Conservation (phyloP, 441 rosid genomes). For the Populus tomentosa region DNA sequence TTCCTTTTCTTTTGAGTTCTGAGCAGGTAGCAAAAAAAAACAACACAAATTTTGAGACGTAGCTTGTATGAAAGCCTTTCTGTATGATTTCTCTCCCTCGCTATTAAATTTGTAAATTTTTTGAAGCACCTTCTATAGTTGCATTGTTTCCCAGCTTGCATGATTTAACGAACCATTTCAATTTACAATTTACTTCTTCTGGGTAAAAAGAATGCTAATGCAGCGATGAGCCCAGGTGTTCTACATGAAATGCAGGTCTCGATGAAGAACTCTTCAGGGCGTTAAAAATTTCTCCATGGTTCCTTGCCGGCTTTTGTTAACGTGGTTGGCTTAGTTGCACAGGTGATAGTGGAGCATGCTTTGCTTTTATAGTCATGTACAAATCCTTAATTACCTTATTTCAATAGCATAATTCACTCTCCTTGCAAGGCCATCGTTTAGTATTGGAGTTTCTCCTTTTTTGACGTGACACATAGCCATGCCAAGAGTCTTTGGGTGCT, state of each 20-base stretch:
- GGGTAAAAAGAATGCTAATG: neutral
- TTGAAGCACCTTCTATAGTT: neutral
- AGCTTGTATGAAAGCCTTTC: neutral
- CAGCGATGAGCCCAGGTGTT: neutral
- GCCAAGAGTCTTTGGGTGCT: neutral
- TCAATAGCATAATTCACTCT: neutral
- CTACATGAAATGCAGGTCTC: neutral
- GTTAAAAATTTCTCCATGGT: neutral
- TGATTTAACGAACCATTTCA: neutral
- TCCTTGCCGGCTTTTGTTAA: neutral
- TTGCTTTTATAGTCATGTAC: neutral
- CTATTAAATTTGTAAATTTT: neutral
- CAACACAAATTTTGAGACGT: constrained; percentile 1
- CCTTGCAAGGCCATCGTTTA: neutral
- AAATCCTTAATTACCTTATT: no score
- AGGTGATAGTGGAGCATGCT: neutral
- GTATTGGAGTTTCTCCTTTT: neutral
- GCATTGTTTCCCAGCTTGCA: neutral
- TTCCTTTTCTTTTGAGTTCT: neutral
- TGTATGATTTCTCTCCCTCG: neutral
- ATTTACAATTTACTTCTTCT: neutral
- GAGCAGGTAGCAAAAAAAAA: neutral
- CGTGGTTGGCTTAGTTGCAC: neutral
- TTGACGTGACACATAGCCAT: neutral
- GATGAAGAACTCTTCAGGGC: neutral